These are phyloP conservation scores for Halteria grandinella DNA, from an alignment of 73 alveolate species.

Conservation along the genomic window DNA sequence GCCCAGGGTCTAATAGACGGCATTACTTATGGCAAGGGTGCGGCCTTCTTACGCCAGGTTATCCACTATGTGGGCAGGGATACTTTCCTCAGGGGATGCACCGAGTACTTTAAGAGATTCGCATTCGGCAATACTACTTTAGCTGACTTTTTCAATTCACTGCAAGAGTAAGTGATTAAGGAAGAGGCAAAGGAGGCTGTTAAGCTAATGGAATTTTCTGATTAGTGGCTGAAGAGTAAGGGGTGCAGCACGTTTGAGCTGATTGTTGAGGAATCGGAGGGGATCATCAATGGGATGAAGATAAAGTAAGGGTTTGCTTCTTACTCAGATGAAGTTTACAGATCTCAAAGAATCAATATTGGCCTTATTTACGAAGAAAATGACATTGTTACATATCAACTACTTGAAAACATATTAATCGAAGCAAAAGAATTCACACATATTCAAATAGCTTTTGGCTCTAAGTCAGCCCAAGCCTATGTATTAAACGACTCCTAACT, in stretches of 20 bases:
- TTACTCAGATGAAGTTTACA: background rate
- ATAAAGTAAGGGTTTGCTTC: no score
- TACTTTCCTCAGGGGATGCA: conserved; percentile 81
- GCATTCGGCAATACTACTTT: conserved; percentile 88
- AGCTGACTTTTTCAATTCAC: conserved; percentile 79
- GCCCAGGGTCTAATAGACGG: conserved; percentile 95
- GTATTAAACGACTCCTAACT: background rate
- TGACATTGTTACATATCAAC: background rate
- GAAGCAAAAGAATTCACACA: no score
- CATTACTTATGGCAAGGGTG: conserved; percentile 97
- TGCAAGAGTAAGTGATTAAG: conserved; percentile 58
- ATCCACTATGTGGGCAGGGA: conserved; percentile 88
- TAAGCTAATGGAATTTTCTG: background rate
- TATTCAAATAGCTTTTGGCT: no score
- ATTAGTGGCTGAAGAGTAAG: background rate
- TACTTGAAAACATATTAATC: background rate
- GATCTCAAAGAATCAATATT: background rate
- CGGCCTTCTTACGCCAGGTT: conserved; percentile 91
- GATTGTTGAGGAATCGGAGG: background rate
- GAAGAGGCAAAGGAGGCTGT: background rate
- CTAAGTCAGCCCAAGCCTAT: background rate
- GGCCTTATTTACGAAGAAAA: background rate
- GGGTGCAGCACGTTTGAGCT: background rate
- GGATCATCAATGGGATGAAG: background rate
- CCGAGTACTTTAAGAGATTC: conserved; percentile 84